Evolutionary conservation across 2,329 filamentous ascomycete genomes (phyloP).

Genomic region (Talaromyces verruculosus): DNA sequence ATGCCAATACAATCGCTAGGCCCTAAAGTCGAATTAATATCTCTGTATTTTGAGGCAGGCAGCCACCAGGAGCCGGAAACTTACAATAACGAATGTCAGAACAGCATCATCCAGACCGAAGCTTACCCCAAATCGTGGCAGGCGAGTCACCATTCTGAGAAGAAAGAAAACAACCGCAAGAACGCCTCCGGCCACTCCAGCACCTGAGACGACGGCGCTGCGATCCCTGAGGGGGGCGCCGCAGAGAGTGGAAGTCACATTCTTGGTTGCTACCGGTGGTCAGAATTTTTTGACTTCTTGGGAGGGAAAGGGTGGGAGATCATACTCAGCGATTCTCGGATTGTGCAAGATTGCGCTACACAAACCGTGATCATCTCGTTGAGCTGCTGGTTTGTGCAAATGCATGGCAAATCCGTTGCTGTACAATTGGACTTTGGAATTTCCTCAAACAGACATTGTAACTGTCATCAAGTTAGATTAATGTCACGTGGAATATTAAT

Average conservation of each 20-base stretch:
- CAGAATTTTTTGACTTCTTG: conserved; percentile 14
- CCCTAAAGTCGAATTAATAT: background rate
- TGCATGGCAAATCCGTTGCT: conserved; percentile 40
- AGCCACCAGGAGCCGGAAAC: background rate
- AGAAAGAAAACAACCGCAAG: background rate
- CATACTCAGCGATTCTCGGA: conserved; percentile 40
- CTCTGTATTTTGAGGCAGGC: background rate
- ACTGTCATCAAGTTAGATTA: background rate
- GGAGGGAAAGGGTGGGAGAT: background rate
- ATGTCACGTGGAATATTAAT: background rate
- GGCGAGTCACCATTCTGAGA: background rate
- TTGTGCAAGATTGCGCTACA: conserved; percentile 37
- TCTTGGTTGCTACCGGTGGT: conserved; percentile 41
- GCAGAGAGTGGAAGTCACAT: conserved; percentile 43
- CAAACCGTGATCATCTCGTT: conserved; percentile 36
- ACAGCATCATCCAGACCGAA: background rate
- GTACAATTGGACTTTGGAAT: conserved; percentile 39
- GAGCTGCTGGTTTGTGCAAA: conserved; percentile 40
- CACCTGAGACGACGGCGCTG: conserved; percentile 30
- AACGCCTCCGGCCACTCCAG: background rate
- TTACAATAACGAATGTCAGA: background rate
- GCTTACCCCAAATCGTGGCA: background rate
- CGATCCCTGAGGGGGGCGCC: conserved; percentile 40
- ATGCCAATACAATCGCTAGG: background rate
- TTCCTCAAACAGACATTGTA: conserved; percentile 13